Percentiles rank a stretch among this genome's conserved stretches.
Evolutionary conservation across 1,284 basidiomycete genomes (phyloP).

Genomic region (Ceratorhiza oryzae-sativae): DNA sequence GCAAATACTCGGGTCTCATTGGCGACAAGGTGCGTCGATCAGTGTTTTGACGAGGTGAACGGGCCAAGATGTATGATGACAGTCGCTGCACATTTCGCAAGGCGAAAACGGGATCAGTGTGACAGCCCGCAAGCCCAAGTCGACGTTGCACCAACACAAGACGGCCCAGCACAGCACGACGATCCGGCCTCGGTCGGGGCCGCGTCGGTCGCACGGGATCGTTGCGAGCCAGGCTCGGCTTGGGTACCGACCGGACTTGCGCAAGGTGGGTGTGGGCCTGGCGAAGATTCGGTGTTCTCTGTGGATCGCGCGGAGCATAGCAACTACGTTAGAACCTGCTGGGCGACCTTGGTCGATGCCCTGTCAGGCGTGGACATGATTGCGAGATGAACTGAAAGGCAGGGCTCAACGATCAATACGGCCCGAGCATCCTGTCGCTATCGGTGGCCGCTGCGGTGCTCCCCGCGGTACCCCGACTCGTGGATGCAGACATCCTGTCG

Average conservation of each 20-base stretch:
- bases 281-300: background rate
- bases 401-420: conserved; percentile 66
- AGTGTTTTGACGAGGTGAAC: background rate
- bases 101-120: conserved; percentile 70
- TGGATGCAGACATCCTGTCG: conserved; percentile 70
- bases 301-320: conserved; percentile 45
- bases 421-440: conserved; percentile 72
- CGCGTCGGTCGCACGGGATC: conserved; percentile 77
- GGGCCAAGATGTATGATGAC: background rate
- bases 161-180: conserved; percentile 58
- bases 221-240: conserved; percentile 70
- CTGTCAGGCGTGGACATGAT: conserved; percentile 86
- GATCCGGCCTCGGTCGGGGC: conserved; percentile 75
- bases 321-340: conserved; percentile 71
- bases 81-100: conserved; percentile 45
- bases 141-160: conserved; percentile 63
- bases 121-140: conserved; percentile 72
- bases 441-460: conserved; percentile 68
- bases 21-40: conserved; percentile 70
- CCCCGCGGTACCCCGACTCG: conserved; percentile 70
- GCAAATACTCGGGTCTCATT: conserved; percentile 87
- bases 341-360: conserved; percentile 59
- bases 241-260: conserved; percentile 84
- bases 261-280: conserved; percentile 65
- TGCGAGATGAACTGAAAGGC: conserved; percentile 69